Evolutionary conservation across 345 rosid species (phyloP).

Genomic region (Diplotaxis tenuifolia): DNA sequence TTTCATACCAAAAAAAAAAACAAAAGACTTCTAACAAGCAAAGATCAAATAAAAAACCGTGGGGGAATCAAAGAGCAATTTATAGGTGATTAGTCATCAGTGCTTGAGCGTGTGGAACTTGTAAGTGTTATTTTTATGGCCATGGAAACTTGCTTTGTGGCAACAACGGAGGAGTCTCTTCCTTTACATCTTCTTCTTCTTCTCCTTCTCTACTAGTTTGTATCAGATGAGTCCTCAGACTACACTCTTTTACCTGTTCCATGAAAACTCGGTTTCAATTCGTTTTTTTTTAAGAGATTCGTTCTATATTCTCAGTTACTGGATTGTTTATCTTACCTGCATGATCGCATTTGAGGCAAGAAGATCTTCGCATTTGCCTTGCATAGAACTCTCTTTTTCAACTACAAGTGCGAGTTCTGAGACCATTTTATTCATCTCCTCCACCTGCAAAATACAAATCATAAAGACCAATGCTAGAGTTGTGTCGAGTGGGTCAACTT

Average conservation of each 20-base stretch:
- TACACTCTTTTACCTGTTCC: constrained; percentile 58
- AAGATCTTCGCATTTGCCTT: constrained; percentile 69
- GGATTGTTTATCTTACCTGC: constrained; percentile 57
- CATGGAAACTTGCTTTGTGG: constrained; percentile 37
- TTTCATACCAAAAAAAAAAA: constrained; percentile 7
- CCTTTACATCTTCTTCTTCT: constrained; percentile 18
- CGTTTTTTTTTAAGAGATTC: not conserved
- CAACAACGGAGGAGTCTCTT: constrained; percentile 16
- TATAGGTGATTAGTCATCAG: constrained; percentile 28
- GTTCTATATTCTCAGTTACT: not conserved
- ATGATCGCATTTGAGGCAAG: constrained; percentile 59
- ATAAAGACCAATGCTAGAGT: constrained; percentile 9
- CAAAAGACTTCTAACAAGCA: constrained; percentile 26
- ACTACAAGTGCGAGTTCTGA: constrained; percentile 66
- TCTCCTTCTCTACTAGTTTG: constrained; percentile 50
- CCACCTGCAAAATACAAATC: constrained; percentile 51
- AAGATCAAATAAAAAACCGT: constrained; percentile 27
- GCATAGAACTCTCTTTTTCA: constrained; percentile 62
- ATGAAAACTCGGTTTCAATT: not conserved
- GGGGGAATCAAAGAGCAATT: constrained; percentile 26
- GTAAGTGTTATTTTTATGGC: constrained; percentile 36
- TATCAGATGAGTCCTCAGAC: constrained; percentile 63
- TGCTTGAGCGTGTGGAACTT: constrained; percentile 22
- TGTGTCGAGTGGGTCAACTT: not conserved
- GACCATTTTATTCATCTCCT: constrained; percentile 59